Base-by-base conservation (phyloP, 73 alveolate species). In the Tetrahymena thermophila region DNA sequence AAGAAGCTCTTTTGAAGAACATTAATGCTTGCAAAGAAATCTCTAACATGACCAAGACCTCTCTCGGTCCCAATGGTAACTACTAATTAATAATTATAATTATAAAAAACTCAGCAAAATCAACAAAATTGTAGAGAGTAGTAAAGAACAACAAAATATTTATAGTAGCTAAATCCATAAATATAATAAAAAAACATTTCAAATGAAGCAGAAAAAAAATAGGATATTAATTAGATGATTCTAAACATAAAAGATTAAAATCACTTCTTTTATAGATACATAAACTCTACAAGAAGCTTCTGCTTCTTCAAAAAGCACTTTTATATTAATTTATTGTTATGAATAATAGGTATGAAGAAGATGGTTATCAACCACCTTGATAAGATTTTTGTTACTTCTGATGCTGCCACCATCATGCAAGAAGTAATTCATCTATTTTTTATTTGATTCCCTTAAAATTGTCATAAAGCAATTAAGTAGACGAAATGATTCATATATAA, bases 41-140 rank as follows among this genome's bases (percentile, higher is more conserved):
- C 97, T 97, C 99, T 93, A 96, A 97, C 94, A 98, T 99, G 99
- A 99, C 99, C 57, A 96, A 99, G 94, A 98, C 99, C 34, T 98
- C 99, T 85, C 98, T 98, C 35, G 99, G 99, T 25, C 99, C 99
- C 95, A 98, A 98, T 95, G 99, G 99, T 71, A 71, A 71, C 31
- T 28, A 71, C 23, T 28, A 71, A 96, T 42, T 28, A 71, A 4
- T 28, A 71, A 96, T 42, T 96, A 56, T 35, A 35, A 19, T 34
- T n/a, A 71, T 10, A n/a, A n/a, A 71, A 71, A 71, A 71, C 31
- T 28, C 31, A 71, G 42, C 89, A 50, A 50, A 50, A 10, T 15
- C 44, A 40, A 40, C 10, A 40, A 40, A 15, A 50, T 10, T 50
- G 83, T 50, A 50, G 83, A 50, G 83, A 14, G 83, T 19, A 50